Evolutionary conservation across 2,329 filamentous ascomycete genomes (phyloP).

Genomic region (Phaeosphaeriaceae sp.): DNA sequence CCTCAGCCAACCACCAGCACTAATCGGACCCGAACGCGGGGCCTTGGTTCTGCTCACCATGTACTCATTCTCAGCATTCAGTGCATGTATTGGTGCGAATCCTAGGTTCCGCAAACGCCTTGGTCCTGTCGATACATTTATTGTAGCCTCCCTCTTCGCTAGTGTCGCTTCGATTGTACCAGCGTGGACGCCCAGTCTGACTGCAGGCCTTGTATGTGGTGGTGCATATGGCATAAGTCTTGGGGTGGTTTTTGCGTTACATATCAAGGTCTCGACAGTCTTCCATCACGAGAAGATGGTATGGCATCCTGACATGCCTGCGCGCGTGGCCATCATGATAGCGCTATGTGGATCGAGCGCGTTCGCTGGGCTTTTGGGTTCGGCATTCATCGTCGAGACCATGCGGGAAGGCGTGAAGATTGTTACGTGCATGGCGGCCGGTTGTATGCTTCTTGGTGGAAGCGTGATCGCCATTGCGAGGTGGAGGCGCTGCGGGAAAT

Average conservation of each 20-base stretch:
- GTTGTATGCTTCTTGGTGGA: slow-evolving; percentile 6
- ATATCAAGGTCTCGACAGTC: neutral
- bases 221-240: slow-evolving; percentile 13
- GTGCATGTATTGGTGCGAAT: slow-evolving; percentile 2
- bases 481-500: slow-evolving; percentile 5
- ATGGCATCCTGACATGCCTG: slow-evolving; percentile 8
- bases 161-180: slow-evolving; percentile 1
- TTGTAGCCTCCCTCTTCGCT: slow-evolving; percentile 2
- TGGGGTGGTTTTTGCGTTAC: slow-evolving; percentile 10
- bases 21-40: slow-evolving; percentile 6
- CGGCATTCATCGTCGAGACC: slow-evolving; percentile 13
- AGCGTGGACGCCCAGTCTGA: neutral
- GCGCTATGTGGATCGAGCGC: slow-evolving; percentile 8
- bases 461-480: slow-evolving; percentile 5
- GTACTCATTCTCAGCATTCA: slow-evolving; percentile 7
- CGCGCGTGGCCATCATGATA: slow-evolving; percentile 6
- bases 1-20: slow-evolving; percentile 5
- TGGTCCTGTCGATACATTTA: slow-evolving; percentile 8
- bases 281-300: slow-evolving; percentile 1
- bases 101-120: neutral
- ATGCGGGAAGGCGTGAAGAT: slow-evolving; percentile 4
- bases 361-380: slow-evolving; percentile 11
- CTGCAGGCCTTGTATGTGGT: neutral
- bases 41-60: slow-evolving; percentile 8
- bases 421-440: slow-evolving; percentile 7